Evolutionary conservation across 2,329 filamentous ascomycete species (phyloP).

Genomic region (Colletotrichum eleusines): DNA sequence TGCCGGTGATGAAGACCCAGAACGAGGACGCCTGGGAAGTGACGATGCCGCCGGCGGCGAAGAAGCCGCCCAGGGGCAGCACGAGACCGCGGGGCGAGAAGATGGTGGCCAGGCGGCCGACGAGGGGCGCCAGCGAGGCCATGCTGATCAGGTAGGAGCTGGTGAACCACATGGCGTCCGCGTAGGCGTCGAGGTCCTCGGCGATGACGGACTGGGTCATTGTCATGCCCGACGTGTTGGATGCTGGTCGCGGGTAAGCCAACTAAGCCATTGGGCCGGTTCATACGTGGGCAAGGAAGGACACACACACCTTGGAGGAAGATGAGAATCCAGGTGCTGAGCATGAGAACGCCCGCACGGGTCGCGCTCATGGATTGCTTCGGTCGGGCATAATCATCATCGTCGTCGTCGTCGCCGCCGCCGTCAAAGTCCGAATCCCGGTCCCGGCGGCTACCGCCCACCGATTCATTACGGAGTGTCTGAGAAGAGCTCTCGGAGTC

Average conservation of each 20-base stretch:
- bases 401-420: slow-evolving; percentile 23
- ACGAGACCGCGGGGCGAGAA: slow-evolving; percentile 78
- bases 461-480: slow-evolving; percentile 31
- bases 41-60: slow-evolving; percentile 73
- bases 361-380: slow-evolving; percentile 46
- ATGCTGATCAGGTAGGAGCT: slow-evolving; percentile 76
- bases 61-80: slow-evolving; percentile 67
- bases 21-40: slow-evolving; percentile 72
- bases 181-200: slow-evolving; percentile 79
- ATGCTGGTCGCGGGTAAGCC: slow-evolving; percentile 52
- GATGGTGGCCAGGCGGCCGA: slow-evolving; percentile 78
- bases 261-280: slow-evolving; percentile 19
- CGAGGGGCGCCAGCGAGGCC: slow-evolving; percentile 75
- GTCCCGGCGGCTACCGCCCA: slow-evolving; percentile 16
- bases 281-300: not conserved
- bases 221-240: slow-evolving; percentile 84
- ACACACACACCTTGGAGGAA: slow-evolving; percentile 67
- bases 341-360: slow-evolving; percentile 60
- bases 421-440: slow-evolving; percentile 30
- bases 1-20: slow-evolving; percentile 74
- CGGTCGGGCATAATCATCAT: slow-evolving; percentile 27
- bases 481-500: slow-evolving; percentile 37
- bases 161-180: slow-evolving; percentile 83
- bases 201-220: slow-evolving; percentile 85
- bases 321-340: slow-evolving; percentile 68